Evolutionary conservation across 176 grass and related monocot species (phyloP).

Genomic region (Calamus simplicifolius): DNA sequence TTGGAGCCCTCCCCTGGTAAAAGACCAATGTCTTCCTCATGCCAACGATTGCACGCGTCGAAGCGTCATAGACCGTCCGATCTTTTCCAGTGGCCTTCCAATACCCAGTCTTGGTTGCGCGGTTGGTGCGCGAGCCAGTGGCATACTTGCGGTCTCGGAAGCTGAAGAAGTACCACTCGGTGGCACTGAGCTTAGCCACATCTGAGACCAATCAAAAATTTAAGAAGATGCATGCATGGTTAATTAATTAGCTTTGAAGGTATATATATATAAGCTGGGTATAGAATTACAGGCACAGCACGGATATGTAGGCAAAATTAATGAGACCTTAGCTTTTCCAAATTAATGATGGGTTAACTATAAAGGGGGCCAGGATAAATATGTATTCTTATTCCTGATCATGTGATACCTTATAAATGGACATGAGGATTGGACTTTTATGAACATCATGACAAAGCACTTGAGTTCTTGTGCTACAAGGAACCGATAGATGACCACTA

Average conservation of each 20-base stretch:
- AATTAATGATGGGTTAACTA: too few relatives aligned
- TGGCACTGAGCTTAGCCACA: slow-evolving; percentile 1
- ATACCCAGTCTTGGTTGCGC: slow-evolving; percentile 4
- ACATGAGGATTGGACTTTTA: slow-evolving; percentile 15
- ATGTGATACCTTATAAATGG: slow-evolving; percentile 15
- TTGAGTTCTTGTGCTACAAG: slow-evolving; percentile 30
- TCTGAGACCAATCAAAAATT: not conserved
- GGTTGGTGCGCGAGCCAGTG: slow-evolving; percentile 4
- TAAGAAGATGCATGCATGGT: too few relatives aligned
- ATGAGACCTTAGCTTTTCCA: too few relatives aligned
- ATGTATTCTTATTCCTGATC: not conserved
- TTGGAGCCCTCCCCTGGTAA: slow-evolving; percentile 2
- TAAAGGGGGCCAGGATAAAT: too few relatives aligned
- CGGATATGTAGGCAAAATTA: too few relatives aligned
- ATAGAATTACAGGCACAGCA: too few relatives aligned
- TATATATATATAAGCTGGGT: too few relatives aligned
- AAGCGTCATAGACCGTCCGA: not conserved
- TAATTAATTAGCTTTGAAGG: not conserved
- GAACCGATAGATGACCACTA: slow-evolving; percentile 16
- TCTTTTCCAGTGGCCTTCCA: slow-evolving; percentile 8
- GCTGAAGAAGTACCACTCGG: slow-evolving; percentile 10
- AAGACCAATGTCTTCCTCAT: slow-evolving; percentile 14
- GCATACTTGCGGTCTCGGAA: slow-evolving; percentile 10
- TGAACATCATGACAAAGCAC: slow-evolving; percentile 19
- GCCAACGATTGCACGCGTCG: not conserved